Conservation (phyloP, 2,329 filamentous ascomycete species). For the Alternaria atra region DNA sequence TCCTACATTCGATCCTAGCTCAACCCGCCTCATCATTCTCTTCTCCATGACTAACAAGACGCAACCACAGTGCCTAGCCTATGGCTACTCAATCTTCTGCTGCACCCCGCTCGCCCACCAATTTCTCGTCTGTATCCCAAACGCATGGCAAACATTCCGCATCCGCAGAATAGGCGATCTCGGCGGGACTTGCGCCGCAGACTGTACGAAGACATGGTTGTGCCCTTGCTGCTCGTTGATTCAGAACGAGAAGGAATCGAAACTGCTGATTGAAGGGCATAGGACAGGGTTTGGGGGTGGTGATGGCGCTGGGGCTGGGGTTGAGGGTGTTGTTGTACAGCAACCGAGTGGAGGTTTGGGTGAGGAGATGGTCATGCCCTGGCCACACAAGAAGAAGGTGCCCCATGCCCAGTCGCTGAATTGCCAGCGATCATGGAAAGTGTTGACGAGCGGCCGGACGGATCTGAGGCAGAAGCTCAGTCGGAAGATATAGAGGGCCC, state of each 20-base stretch:
- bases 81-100: background rate
- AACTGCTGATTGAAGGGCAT: background rate
- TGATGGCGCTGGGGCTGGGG: background rate
- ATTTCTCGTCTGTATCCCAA: slow-evolving; percentile 1
- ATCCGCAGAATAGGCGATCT: background rate
- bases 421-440: background rate
- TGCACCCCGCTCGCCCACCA: background rate
- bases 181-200: background rate
- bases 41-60: background rate
- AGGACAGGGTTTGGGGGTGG: background rate
- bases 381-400: background rate
- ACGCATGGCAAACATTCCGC: background rate
- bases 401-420: background rate
- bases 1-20: background rate
- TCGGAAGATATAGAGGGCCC: background rate
- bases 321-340: background rate
- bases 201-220: slow-evolving; percentile 1
- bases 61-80: background rate
- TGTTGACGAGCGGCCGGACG: background rate
- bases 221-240: slow-evolving; percentile 9
- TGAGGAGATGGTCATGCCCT: slow-evolving; percentile 1
- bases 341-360: background rate
- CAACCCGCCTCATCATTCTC: background rate
- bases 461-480: background rate
- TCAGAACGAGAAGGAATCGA: slow-evolving; percentile 5